phyloP scores from a whole-genome alignment of 2,329 filamentous ascomycete genomes.

The Erysiphe neolycopersici region DNA sequence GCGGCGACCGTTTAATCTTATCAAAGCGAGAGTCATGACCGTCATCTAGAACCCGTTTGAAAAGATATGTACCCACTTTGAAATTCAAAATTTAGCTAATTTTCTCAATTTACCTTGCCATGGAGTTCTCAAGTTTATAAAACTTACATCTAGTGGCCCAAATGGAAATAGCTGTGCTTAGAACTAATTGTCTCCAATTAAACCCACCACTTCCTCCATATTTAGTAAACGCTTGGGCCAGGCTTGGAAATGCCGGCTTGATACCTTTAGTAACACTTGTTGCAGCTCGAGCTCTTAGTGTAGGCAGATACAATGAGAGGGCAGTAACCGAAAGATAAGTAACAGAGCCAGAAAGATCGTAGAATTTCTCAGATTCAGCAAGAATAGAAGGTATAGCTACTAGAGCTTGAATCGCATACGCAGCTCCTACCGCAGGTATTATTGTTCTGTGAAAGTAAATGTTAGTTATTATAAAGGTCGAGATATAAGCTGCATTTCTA shows the following conservation, averaged over 20 bases:
- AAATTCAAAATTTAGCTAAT: background rate
- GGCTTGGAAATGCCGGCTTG: conserved; percentile 19
- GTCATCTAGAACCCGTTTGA: conserved; percentile 28
- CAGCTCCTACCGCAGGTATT: conserved; percentile 32
- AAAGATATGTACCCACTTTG: conserved; percentile 36
- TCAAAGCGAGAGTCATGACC: conserved; percentile 34
- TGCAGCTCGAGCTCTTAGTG: conserved; percentile 25
- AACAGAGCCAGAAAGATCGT: conserved; percentile 37
- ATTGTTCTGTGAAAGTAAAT: conserved; percentile 17
- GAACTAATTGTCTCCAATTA: conserved; percentile 34
- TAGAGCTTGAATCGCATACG: conserved; percentile 34
- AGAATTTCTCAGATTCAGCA: conserved; percentile 35
- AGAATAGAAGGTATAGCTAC: conserved; percentile 34
- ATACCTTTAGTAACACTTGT: conserved; percentile 17
- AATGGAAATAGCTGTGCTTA: conserved; percentile 26
- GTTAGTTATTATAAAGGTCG: background rate
- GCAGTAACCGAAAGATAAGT: conserved; percentile 39
- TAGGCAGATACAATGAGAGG: conserved; percentile 32
- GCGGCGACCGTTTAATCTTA: conserved; percentile 22
- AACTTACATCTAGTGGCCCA: conserved; percentile 33
- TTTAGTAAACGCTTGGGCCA: conserved; percentile 19
- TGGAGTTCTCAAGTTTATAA: background rate
- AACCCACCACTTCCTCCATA: conserved; percentile 16
- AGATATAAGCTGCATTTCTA: background rate
- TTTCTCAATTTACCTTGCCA: background rate